Evolutionary conservation across 2,329 filamentous ascomycete genomes (phyloP).

Genomic region (Apiospora marii): DNA sequence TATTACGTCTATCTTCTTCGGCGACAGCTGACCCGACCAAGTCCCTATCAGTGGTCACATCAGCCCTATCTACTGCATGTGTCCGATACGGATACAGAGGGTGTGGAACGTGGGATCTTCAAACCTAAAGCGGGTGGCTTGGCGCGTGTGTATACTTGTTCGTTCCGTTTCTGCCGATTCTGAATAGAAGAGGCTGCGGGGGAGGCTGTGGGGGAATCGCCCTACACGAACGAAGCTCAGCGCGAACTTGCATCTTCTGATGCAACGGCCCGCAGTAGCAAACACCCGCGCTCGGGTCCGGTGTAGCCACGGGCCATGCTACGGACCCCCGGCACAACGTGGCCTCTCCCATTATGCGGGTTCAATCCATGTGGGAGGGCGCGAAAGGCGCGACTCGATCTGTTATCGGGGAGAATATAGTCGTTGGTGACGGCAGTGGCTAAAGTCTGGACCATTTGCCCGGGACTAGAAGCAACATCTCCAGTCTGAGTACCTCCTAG

Average conservation of each 20-base stretch:
- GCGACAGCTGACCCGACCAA: neutral
- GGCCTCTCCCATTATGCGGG: neutral
- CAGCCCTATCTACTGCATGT: neutral
- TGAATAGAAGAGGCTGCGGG: neutral
- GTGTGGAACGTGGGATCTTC: neutral
- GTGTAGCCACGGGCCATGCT: neutral
- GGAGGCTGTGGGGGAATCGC: neutral
- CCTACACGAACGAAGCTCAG: neutral
- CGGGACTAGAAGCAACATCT: neutral
- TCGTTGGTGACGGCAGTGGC: neutral
- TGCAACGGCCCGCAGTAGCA: constrained; percentile 6
- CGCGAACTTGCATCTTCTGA: neutral
- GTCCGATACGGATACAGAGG: neutral
- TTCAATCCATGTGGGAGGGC: neutral
- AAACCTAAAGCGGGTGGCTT: neutral
- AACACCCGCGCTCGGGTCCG: neutral
- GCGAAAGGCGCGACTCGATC: neutral
- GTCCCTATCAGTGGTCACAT: neutral
- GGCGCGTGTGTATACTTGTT: neutral
- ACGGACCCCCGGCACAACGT: constrained; percentile 6
- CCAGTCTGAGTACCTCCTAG: neutral
- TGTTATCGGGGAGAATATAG: neutral
- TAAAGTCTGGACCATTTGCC: neutral
- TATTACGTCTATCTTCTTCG: neutral
- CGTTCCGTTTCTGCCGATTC: neutral